Evolutionary conservation across 2,329 filamentous ascomycete genomes (phyloP), one percentile per base, ranked within the genome.

Genomic region (Fusarium gaditjirri): DNA sequence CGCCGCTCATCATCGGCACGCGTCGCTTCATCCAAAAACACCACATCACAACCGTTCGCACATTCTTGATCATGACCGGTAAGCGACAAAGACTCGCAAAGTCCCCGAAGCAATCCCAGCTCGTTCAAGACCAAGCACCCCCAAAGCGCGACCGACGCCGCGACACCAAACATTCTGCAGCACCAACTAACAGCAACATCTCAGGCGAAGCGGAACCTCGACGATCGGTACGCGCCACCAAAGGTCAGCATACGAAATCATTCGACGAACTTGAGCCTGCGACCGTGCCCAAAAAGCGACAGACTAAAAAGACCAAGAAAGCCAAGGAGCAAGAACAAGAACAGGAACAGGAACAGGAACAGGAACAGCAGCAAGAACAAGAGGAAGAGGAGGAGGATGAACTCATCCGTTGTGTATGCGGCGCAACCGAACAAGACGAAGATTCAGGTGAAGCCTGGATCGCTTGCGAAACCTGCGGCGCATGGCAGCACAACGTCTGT

Each of bases 401-500:
- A 78, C 88, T 96, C 74, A 97, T 98, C 72, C 92, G 95, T 74
- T 99, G 95, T 81, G 93, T 98, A 54, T 99, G 95, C 79, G 95
- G 96, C 74, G 92, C 94, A 65, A 93, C 93, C 47, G 92, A 93
- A 75, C 92, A 94, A 74, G 93, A 95, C 67, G 93, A 95, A 75
- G 93, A 97, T 75, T 91, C 93, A 19, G 93, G 93, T 73, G 92
- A 96, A 76, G 91, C 94, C 57, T 98, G 97, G 94, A 97, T 99
- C 77, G 94, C 93, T 68, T 99, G 96, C 84, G 96, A 99, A 81
- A 90, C 89, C 50, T 99, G 96, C 82, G 90, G 90, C 53, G 95
- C 92, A 44, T 99, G 96, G 96, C 96, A 99, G 83, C 96, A 99
- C 83, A 98, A 98, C 78, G 92, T 97, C 71, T 99, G 96, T 80